These are phyloP conservation scores for Leccinum pachyderme DNA, from an alignment of 1,284 basidiomycete genomes.

Conservation along the genomic window DNA sequence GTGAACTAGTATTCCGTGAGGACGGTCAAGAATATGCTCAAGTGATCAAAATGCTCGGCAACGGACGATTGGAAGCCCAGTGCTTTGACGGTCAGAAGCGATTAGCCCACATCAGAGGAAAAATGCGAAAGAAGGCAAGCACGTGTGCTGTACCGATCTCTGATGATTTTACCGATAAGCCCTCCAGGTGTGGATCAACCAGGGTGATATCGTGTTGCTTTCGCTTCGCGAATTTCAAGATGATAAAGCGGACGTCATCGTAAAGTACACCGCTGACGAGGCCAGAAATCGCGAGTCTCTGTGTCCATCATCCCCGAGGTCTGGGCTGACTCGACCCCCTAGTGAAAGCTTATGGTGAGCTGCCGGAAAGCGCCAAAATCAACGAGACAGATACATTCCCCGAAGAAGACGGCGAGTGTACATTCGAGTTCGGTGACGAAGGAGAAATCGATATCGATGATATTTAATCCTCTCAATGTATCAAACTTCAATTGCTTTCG, in stretches of 20 bases:
- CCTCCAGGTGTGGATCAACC: conserved; percentile 97
- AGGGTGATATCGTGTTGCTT: conserved; percentile 95
- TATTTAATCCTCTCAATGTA: conserved; percentile 45
- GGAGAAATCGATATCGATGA: conserved; percentile 81
- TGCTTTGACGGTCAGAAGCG: conserved; percentile 99
- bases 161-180: conserved; percentile 1
- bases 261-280: conserved; percentile 97
- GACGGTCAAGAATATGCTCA: conserved; percentile 99
- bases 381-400: conserved; percentile 96
- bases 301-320: background rate
- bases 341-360: conserved; percentile 97
- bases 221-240: conserved; percentile 99
- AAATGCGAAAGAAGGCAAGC: conserved; percentile 97
- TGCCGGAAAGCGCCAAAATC: conserved; percentile 98
- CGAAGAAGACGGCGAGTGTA: conserved; percentile 87
- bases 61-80: conserved; percentile 93
- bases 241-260: conserved; percentile 98
- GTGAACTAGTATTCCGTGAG: conserved; percentile 98
- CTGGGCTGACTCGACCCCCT: conserved; percentile 3
- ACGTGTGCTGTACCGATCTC: background rate
- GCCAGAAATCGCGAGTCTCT: conserved; percentile 67
- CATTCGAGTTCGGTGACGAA: conserved; percentile 87
- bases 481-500: conserved; percentile 9
- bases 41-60: conserved; percentile 98
- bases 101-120: conserved; percentile 96